Percentiles rank a stretch among this genome's conserved stretches.
Conservation (phyloP, 2,329 filamentous ascomycete genomes). For the Hymenoscyphus repandus region DNA sequence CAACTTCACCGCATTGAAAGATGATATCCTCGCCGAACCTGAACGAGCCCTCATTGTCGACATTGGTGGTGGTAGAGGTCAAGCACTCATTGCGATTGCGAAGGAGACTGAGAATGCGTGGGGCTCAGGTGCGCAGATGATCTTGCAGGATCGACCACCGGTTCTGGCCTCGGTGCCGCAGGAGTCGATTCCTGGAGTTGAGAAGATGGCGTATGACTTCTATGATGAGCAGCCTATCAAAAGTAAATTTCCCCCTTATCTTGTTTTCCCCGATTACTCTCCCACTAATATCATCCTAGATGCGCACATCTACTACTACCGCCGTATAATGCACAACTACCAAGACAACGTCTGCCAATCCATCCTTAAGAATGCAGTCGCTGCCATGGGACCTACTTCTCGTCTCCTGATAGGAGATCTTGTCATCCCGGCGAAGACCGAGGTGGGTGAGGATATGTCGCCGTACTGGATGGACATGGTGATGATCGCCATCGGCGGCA, state of each 20-base stretch:
- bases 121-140: slow-evolving; percentile 11
- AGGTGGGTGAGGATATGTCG: slow-evolving; percentile 23
- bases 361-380: slow-evolving; percentile 22
- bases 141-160: slow-evolving; percentile 28
- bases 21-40: slow-evolving; percentile 20
- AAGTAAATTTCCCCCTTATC: slow-evolving; percentile 18
- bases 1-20: slow-evolving; percentile 13
- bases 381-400: slow-evolving; percentile 28
- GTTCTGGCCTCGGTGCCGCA: slow-evolving; percentile 16
- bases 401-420: slow-evolving; percentile 27
- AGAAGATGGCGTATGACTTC: slow-evolving; percentile 33
- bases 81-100: slow-evolving; percentile 27
- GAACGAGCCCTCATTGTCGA: slow-evolving; percentile 26
- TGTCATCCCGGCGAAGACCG: slow-evolving; percentile 21
- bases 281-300: slow-evolving; percentile 10
- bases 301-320: slow-evolving; percentile 28
- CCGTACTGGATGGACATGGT: slow-evolving; percentile 34
- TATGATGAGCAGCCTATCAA: slow-evolving; percentile 37
- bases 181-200: slow-evolving; percentile 27
- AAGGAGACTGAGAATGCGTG: slow-evolving; percentile 14
- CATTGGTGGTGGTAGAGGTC: slow-evolving; percentile 20
- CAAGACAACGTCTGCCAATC: slow-evolving; percentile 21
- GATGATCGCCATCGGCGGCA: slow-evolving; percentile 29
- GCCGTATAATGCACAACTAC: slow-evolving; percentile 33
- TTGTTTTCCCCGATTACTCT: neutral